These are phyloP conservation scores for Acacia acuminata DNA, from an alignment of 306 rosid genomes.

Conservation along the genomic window DNA sequence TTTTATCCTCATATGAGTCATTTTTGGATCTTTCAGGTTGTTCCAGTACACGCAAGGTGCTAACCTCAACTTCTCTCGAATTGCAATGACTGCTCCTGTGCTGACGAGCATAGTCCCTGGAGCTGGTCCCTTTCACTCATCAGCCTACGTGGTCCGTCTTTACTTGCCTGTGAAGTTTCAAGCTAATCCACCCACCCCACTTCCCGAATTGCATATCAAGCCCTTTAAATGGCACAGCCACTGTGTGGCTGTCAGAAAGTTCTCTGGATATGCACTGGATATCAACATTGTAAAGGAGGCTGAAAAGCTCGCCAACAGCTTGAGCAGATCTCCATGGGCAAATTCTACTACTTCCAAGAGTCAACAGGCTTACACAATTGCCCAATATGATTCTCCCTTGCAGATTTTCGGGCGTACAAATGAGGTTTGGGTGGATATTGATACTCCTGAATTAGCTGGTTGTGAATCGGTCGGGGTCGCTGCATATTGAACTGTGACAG, in stretches of 20 bases:
- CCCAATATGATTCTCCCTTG: constrained; percentile 66
- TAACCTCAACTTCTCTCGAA: constrained; percentile 76
- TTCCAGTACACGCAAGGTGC: constrained; percentile 88
- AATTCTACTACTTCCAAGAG: constrained; percentile 48
- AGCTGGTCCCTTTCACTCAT: constrained; percentile 68
- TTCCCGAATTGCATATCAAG: constrained; percentile 61
- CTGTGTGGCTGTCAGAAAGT: constrained; percentile 67
- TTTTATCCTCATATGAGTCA: neutral
- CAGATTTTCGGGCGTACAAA: constrained; percentile 53
- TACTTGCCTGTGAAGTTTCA: constrained; percentile 75
- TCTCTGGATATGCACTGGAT: constrained; percentile 75
- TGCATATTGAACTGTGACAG: neutral
- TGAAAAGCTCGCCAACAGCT: constrained; percentile 64
- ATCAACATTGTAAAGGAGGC: constrained; percentile 65
- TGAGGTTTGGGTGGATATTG: constrained; percentile 79
- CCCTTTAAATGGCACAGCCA: constrained; percentile 45
- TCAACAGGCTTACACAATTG: constrained; percentile 66
- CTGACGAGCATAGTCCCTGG: constrained; percentile 66
- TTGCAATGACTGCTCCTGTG: constrained; percentile 69
- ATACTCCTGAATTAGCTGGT: constrained; percentile 40
- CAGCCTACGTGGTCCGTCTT: constrained; percentile 59
- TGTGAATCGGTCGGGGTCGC: neutral
- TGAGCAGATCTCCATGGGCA: constrained; percentile 50
- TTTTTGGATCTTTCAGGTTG: constrained; percentile 42
- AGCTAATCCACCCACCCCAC: constrained; percentile 65